Evolutionary conservation across 768 basidiomycete genomes (phyloP), one percentile per base, ranked within the genome.

Genomic region (Chalciporus sphaerocephalus): DNA sequence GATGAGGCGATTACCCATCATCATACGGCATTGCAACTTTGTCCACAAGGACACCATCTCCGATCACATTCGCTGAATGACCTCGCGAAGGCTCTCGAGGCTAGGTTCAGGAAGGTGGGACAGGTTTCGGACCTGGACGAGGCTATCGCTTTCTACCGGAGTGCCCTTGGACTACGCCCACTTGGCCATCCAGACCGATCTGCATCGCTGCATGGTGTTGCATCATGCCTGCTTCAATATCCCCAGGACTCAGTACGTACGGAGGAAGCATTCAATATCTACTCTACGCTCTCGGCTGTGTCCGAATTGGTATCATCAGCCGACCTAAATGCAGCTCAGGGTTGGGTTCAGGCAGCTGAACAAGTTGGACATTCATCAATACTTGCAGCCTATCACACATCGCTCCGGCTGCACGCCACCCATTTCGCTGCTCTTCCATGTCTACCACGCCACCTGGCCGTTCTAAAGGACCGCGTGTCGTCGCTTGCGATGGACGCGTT

Each of bases 401-500:
- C 43, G 12, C 16, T 52, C 2, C 30, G 35, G 11, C 10, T 44
- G 12, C 32, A 45, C 8, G 44, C 38, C 40, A 43, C 30, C n/a
- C 37, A 46, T 23, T 16, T 51, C 2, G 32, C 34, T 7, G 13
- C 40, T 6, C 6, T 35, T n/a, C n/a, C n/a, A n/a, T n/a, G n/a
- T n/a, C n/a, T n/a, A n/a, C n/a, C n/a, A n/a, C n/a, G n/a, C n/a
- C 38, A 20, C 16, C 27, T 33, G 23, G 15, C 33, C 20, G 8
- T 34, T 33, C 38, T 22, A 17, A 49, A 25, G 20, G 5, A 38
- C 28, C 15, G 23, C 24, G 15, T 15, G 28, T 28, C 24, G 12
- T 48, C 52, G 1, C 42, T 54, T 10, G 42, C 39, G 21, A 28
- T 42, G 6, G 53, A 50, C 27, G 44, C 48, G 3, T 51, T 53